Conservation (phyloP, 352 stramenopile species). For the Pythium sp. region DNA sequence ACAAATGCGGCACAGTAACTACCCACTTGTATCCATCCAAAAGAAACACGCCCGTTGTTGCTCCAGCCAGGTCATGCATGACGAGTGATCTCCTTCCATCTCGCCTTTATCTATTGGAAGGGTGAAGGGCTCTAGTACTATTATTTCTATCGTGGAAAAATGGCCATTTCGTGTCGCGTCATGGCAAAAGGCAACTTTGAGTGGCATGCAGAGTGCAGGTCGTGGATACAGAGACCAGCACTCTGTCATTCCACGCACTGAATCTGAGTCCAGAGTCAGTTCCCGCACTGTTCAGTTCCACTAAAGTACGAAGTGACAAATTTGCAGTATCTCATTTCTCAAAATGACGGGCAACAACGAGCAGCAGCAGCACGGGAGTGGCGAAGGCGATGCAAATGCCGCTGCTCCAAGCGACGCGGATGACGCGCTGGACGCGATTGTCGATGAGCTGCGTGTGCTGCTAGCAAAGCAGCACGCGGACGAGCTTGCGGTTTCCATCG, state of each 20-base stretch:
- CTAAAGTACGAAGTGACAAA: slow-evolving; percentile 8
- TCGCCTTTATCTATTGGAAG: background rate
- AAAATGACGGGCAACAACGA: background rate
- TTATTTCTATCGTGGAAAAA: background rate
- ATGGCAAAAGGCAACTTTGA: slow-evolving; percentile 9
- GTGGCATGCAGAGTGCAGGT: slow-evolving; percentile 1
- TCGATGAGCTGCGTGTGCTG: background rate
- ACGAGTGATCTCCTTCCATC: background rate
- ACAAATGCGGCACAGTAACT: background rate
- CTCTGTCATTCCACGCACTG: background rate
- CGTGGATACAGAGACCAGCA: slow-evolving; percentile 6
- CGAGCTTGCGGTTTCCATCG: background rate
- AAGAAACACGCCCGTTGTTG: background rate
- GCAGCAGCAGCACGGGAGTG: background rate
- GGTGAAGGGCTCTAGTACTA: background rate
- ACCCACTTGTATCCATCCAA: background rate
- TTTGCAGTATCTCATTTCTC: background rate
- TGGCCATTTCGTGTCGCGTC: slow-evolving; percentile 1
- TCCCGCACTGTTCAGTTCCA: background rate
- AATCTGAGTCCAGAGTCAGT: slow-evolving; percentile 4
- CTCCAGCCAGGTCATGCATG: background rate
- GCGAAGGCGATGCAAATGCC: background rate
- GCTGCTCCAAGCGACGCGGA: background rate
- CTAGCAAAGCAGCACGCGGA: background rate
- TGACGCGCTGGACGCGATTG: slow-evolving; percentile 3